phyloP scores from a whole-genome alignment of 345 rosid genomes.

The Pseudoturritis turrita region DNA sequence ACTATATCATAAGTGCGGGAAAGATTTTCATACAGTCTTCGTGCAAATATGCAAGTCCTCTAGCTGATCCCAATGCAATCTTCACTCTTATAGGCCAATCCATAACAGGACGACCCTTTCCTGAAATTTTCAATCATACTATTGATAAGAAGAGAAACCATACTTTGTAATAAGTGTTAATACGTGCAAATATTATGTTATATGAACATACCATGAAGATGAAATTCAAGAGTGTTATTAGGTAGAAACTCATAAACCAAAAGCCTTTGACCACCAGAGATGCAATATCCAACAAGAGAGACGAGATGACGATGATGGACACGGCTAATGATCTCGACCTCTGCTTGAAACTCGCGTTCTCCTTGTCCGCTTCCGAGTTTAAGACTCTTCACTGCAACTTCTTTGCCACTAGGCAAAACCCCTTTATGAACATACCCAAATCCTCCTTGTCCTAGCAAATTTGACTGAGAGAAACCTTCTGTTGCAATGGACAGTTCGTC shows the following conservation, averaged over 20 bases:
- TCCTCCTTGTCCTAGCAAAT: constrained; percentile 82
- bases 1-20: background rate
- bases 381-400: constrained; percentile 77
- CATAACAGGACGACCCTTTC: constrained; percentile 57
- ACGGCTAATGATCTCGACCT: constrained; percentile 87
- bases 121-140: constrained; percentile 31
- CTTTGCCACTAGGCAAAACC: constrained; percentile 66
- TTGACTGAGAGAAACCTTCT: constrained; percentile 49
- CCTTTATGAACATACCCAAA: constrained; percentile 89
- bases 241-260: constrained; percentile 77
- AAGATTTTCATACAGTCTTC: constrained; percentile 72
- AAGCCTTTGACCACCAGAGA: constrained; percentile 48
- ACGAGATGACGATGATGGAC: constrained; percentile 95
- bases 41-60: constrained; percentile 91
- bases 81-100: constrained; percentile 69
- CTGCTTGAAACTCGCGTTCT: constrained; percentile 73
- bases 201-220: constrained; percentile 54
- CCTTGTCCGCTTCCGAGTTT: constrained; percentile 83
- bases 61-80: constrained; percentile 88
- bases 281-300: constrained; percentile 80
- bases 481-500: constrained; percentile 75
- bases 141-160: background rate
- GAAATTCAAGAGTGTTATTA: constrained; percentile 71
- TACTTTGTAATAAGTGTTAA: background rate
- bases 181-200: background rate